Percentiles rank a stretch among this genome's conserved stretches.
phyloP scores from a whole-genome alignment of 1,284 basidiomycete species.

The Melanopsichium pennsylvanicum region DNA sequence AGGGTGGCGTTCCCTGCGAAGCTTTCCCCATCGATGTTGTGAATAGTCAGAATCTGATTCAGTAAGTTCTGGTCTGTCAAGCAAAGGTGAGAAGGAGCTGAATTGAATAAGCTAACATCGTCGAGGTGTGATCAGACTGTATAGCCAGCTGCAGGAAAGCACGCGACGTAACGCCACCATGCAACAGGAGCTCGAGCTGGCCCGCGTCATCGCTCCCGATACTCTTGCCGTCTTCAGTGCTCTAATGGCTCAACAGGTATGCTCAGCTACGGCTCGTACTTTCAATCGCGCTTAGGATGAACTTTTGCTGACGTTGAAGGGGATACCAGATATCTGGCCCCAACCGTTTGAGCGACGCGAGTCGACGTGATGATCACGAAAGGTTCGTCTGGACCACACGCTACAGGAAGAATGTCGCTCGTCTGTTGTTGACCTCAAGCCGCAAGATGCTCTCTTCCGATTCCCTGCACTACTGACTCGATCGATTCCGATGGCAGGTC shows the following conservation, averaged over 20 bases:
- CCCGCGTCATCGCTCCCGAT: constrained; percentile 16
- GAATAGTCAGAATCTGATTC: constrained; percentile 29
- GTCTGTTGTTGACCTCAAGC: neutral
- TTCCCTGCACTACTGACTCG: too few relatives aligned
- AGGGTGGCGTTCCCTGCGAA: constrained; percentile 31
- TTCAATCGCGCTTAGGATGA: too few relatives aligned
- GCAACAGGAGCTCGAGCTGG: constrained; percentile 15
- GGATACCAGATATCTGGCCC: neutral
- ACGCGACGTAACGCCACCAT: constrained; percentile 16
- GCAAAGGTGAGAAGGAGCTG: too few relatives aligned
- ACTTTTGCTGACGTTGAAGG: too few relatives aligned
- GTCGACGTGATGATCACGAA: neutral
- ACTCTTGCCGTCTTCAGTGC: constrained; percentile 17
- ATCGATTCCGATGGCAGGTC: neutral
- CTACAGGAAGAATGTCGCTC: neutral
- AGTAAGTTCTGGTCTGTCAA: constrained; percentile 17
- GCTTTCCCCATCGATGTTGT: constrained; percentile 22
- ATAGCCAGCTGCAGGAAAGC: constrained; percentile 23
- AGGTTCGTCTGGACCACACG: neutral
- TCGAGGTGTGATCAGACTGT: constrained; percentile 1
- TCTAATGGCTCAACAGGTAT: constrained; percentile 13
- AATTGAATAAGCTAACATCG: too few relatives aligned
- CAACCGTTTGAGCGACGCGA: neutral
- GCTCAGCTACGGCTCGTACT: neutral
- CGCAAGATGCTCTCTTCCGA: too few relatives aligned